Evolutionary conservation across 176 grass and related monocot species (phyloP).

Genomic region (Oryza coarctata): DNA sequence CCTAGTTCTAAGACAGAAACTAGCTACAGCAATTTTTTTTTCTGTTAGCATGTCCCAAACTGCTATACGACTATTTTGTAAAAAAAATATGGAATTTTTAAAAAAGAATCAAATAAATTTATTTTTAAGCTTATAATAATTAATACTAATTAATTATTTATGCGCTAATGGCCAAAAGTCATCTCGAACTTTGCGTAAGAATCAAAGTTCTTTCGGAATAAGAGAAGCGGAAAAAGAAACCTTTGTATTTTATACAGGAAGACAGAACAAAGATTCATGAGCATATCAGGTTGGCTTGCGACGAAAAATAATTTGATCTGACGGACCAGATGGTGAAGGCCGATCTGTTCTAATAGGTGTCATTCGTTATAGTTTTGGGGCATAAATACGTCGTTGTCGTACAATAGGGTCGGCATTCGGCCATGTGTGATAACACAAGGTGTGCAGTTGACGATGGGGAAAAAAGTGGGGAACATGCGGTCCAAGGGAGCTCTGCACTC

Average conservation of each 20-base stretch:
- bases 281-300: neutral
- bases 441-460: neutral
- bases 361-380: neutral
- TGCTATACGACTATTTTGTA: too few relatives aligned
- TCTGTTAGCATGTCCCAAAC: too few relatives aligned
- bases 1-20: too few relatives aligned
- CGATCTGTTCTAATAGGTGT: constrained; percentile 19
- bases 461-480: constrained; percentile 18
- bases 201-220: neutral
- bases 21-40: too few relatives aligned
- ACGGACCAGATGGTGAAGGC: constrained; percentile 27
- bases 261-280: neutral
- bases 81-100: too few relatives aligned
- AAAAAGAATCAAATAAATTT: too few relatives aligned
- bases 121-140: too few relatives aligned
- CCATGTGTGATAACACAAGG: constrained; percentile 15
- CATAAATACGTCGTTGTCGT: constrained; percentile 18
- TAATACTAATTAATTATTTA: too few relatives aligned
- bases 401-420: constrained; percentile 35
- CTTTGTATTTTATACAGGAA: neutral
- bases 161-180: too few relatives aligned
- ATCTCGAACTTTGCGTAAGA: neutral
- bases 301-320: neutral
- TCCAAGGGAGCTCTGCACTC: constrained; percentile 32
- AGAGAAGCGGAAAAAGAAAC: neutral